These are phyloP conservation scores for Mycena rosella DNA, from an alignment of 768 basidiomycete species.

Conservation along the genomic window DNA sequence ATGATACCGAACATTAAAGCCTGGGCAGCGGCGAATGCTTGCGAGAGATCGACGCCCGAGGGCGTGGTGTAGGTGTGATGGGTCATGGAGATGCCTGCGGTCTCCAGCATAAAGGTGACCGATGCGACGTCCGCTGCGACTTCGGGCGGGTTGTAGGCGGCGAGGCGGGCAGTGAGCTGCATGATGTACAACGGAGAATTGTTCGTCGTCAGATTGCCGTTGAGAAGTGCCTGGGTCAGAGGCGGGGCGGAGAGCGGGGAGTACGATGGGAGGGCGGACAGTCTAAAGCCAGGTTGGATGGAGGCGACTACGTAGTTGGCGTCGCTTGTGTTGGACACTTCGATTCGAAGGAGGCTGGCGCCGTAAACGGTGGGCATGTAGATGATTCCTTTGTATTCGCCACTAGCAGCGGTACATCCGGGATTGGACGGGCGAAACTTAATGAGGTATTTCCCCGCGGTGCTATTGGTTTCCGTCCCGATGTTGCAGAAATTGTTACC, in stretches of 20 bases:
- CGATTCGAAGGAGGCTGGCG: conserved; percentile 15
- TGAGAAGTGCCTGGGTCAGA: conserved; percentile 7
- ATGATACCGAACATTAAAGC: neutral
- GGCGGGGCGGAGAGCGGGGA: neutral
- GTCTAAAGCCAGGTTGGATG: conserved; percentile 16
- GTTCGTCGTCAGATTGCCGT: neutral
- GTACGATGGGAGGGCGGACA: neutral
- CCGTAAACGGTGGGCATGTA: conserved; percentile 27
- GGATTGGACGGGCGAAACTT: conserved; percentile 12
- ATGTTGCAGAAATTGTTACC: conserved; percentile 21
- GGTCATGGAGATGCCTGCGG: conserved; percentile 11
- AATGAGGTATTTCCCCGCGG: conserved; percentile 24
- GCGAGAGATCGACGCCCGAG: conserved; percentile 13
- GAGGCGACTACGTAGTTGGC: neutral
- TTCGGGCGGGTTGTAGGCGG: conserved; percentile 10
- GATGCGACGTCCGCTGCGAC: neutral
- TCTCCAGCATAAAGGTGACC: neutral
- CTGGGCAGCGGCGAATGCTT: neutral
- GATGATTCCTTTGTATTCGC: conserved; percentile 22
- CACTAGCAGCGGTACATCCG: conserved; percentile 1
- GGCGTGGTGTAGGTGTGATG: conserved; percentile 8
- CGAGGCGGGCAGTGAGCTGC: conserved; percentile 24
- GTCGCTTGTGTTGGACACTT: conserved; percentile 20
- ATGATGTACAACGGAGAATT: conserved; percentile 1
- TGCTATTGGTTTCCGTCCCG: conserved; percentile 17